These are phyloP conservation scores for Moniliella sp. DNA, from an alignment of 1,284 basidiomycete species.

Conservation along the genomic window DNA sequence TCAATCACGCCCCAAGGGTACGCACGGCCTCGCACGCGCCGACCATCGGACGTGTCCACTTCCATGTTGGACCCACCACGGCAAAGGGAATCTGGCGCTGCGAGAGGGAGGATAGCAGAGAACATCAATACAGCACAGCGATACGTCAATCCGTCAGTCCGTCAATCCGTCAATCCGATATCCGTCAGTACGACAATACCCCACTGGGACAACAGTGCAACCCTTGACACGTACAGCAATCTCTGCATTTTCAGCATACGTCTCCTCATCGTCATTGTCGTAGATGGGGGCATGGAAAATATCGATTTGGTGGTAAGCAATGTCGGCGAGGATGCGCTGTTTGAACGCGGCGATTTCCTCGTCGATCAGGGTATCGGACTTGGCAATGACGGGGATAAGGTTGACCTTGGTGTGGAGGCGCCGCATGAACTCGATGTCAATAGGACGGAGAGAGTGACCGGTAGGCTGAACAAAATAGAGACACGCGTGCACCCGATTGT, in stretches of 20 bases:
- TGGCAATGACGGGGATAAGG: conserved; percentile 93
- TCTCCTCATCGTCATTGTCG: conserved; percentile 74
- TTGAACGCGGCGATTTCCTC: conserved; percentile 87
- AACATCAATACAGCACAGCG: too few relatives aligned
- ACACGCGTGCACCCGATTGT: conserved; percentile 93
- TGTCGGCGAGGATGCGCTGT: conserved; percentile 76
- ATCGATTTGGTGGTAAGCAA: conserved; percentile 76
- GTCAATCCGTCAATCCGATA: too few relatives aligned
- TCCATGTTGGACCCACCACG: conserved; percentile 79
- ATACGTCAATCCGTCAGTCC: too few relatives aligned
- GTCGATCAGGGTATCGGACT: conserved; percentile 75
- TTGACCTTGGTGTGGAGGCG: conserved; percentile 95
- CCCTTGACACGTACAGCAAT: too few relatives aligned
- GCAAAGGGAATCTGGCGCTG: conserved; percentile 88
- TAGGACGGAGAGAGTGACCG: conserved; percentile 36
- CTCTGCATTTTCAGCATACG: conserved; percentile 67
- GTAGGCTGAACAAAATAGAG: conserved; percentile 60
- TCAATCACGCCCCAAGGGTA: conserved; percentile 96
- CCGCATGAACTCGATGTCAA: conserved; percentile 96
- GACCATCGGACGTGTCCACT: conserved; percentile 83
- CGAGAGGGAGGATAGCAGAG: too few relatives aligned
- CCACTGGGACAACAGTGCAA: too few relatives aligned
- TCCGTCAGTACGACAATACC: too few relatives aligned
- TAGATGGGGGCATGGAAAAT: conserved; percentile 91
- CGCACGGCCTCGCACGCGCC: conserved; percentile 78